Conservation (phyloP, 768 basidiomycete genomes). For the Suillus hirtellus region DNA sequence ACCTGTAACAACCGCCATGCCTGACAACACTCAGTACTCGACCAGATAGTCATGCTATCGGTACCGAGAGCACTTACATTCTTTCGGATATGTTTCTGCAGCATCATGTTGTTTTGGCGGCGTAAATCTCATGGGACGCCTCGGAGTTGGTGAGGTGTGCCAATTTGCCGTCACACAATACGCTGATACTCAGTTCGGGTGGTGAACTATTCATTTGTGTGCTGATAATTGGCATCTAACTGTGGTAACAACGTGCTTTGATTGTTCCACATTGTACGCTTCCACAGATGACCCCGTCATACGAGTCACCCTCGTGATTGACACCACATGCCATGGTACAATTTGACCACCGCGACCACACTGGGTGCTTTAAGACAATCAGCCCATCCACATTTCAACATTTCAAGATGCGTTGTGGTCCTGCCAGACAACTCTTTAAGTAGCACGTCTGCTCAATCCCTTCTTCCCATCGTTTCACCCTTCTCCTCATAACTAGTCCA, state of each 20-base stretch:
- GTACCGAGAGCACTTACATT: neutral
- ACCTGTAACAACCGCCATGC: neutral
- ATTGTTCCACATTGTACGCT: neutral
- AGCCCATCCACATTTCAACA: conserved; percentile 13
- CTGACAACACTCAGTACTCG: neutral
- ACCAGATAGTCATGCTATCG: neutral
- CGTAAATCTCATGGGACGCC: neutral
- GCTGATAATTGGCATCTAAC: neutral
- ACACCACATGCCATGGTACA: neutral
- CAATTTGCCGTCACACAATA: neutral
- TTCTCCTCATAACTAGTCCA: conserved; percentile 3
- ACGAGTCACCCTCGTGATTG: neutral
- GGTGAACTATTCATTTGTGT: neutral
- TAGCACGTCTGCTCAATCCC: neutral
- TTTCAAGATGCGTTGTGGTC: neutral
- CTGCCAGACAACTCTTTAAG: neutral
- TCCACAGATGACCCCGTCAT: neutral
- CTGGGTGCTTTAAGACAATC: neutral
- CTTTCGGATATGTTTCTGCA: neutral
- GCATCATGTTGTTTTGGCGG: neutral
- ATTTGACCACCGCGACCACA: too few species aligned
- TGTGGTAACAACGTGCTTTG: neutral
- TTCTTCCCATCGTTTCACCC: neutral
- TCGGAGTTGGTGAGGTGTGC: neutral
- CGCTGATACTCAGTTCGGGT: neutral